Evolutionary conservation across 75 land plant genomes (phyloP).

Genomic region (Picea sitchensis): DNA sequence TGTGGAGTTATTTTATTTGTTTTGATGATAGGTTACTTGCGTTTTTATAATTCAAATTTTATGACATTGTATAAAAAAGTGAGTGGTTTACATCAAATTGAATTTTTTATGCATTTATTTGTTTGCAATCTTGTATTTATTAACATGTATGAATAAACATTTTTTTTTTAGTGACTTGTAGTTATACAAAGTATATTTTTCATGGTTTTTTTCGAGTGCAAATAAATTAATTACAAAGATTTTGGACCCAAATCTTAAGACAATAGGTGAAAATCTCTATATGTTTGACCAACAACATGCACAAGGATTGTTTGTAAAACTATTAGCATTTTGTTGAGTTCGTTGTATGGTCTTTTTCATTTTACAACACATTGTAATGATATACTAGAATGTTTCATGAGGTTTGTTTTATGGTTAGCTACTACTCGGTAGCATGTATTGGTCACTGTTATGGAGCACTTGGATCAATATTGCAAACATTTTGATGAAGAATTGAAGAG

Average conservation of each 20-base stretch:
- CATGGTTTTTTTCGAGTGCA: constrained; percentile 55
- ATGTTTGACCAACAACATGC: neutral
- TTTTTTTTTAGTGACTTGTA: constrained; percentile 11
- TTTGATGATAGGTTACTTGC: constrained; percentile 79
- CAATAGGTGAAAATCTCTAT: constrained; percentile 19
- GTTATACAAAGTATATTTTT: constrained; percentile 44
- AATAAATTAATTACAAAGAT: constrained; percentile 39
- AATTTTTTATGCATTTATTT: neutral
- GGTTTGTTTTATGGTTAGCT: neutral
- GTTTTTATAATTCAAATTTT: constrained; percentile 71
- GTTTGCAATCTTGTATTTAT: neutral
- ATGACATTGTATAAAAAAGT: constrained; percentile 66
- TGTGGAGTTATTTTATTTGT: constrained; percentile 85
- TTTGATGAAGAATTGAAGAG: neutral
- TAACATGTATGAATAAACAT: neutral
- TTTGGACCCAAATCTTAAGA: constrained; percentile 51
- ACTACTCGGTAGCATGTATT: neutral
- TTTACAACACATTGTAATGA: neutral
- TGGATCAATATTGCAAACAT: neutral
- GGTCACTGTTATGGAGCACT: neutral
- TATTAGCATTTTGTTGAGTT: neutral
- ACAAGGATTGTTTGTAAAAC: neutral
- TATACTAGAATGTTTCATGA: neutral
- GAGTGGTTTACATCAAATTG: neutral
- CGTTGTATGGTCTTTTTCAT: no score